Evolutionary conservation across 495 filamentous ascomycete species (phyloP).

Genomic region (Penicillium chermesinum): DNA sequence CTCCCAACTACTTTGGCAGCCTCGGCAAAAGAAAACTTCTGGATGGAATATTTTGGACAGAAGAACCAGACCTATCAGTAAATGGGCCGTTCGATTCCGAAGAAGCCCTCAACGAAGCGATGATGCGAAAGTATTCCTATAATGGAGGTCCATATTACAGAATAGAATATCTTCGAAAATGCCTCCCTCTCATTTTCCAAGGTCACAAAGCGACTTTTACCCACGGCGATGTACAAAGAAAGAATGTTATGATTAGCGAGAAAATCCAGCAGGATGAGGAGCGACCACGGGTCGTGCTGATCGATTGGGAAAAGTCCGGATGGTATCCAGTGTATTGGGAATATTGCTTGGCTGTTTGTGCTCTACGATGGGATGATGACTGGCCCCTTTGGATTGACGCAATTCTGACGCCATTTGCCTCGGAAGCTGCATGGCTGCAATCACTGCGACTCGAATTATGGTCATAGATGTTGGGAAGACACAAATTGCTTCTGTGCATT

Average conservation of each 20-base stretch:
- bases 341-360: constrained; percentile 21
- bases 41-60: constrained; percentile 22
- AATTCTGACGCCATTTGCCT: too few relatives aligned
- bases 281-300: constrained; percentile 22
- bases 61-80: constrained; percentile 13
- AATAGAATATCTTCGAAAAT: constrained; percentile 21
- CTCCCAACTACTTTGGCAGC: constrained; percentile 19
- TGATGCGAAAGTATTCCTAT: too few relatives aligned
- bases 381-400: too few relatives aligned
- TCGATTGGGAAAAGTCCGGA: constrained; percentile 23
- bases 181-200: constrained; percentile 15
- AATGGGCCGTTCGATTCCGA: constrained; percentile 22
- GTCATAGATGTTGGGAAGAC: too few relatives aligned
- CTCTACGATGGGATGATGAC: constrained; percentile 21
- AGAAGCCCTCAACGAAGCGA: constrained; percentile 18
- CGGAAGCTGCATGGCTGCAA: too few relatives aligned
- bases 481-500: too few relatives aligned
- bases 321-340: constrained; percentile 29
- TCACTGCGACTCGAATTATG: too few relatives aligned
- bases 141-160: constrained; percentile 26
- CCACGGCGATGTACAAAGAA: constrained; percentile 27
- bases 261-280: constrained; percentile 20
- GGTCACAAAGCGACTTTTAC: constrained; percentile 26
- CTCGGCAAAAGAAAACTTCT: constrained; percentile 18
- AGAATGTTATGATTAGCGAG: constrained; percentile 27